Evolutionary conservation across 2,329 filamentous ascomycete genomes (phyloP).

Genomic region (Colletotrichum phormii): DNA sequence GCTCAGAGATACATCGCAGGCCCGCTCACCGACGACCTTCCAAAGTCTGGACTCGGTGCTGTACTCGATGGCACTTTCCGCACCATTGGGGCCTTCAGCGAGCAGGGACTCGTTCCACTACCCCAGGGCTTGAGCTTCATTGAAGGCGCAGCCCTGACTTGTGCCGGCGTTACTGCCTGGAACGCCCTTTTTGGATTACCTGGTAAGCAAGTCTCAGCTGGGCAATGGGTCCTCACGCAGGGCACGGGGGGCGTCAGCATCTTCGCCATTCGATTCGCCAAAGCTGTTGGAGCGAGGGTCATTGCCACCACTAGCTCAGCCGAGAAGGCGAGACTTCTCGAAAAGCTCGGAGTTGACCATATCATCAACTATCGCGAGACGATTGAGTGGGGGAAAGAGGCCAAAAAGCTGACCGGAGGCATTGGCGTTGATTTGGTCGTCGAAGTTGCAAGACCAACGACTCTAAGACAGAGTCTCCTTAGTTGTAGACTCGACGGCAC

Average conservation of each 20-base stretch:
- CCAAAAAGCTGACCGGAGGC: constrained; percentile 48
- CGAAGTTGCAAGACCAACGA: constrained; percentile 54
- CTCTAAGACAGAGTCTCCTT: constrained; percentile 53
- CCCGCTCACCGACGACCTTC: constrained; percentile 45
- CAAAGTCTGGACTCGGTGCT: constrained; percentile 50
- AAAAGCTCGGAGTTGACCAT: constrained; percentile 53
- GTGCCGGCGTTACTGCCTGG: constrained; percentile 67
- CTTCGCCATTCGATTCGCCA: constrained; percentile 55
- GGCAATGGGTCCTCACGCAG: constrained; percentile 53
- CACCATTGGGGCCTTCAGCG: constrained; percentile 44
- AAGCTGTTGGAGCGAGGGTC: constrained; percentile 52
- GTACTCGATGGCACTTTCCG: constrained; percentile 47
- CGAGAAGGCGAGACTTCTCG: constrained; percentile 54
- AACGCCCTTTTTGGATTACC: constrained; percentile 66
- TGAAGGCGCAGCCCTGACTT: constrained; percentile 69
- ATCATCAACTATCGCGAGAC: constrained; percentile 57
- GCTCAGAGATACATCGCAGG: constrained; percentile 49
- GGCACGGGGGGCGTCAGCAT: constrained; percentile 57
- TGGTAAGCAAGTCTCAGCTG: constrained; percentile 47
- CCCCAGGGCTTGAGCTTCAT: constrained; percentile 63
- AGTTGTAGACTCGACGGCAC: constrained; percentile 54
- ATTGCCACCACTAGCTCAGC: constrained; percentile 58
- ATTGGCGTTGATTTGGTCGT: constrained; percentile 56
- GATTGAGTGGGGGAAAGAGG: constrained; percentile 52
- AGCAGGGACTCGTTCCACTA: constrained; percentile 70